Evolutionary conservation across 1,284 basidiomycete genomes (phyloP).

Genomic region (Flammula alnicola): DNA sequence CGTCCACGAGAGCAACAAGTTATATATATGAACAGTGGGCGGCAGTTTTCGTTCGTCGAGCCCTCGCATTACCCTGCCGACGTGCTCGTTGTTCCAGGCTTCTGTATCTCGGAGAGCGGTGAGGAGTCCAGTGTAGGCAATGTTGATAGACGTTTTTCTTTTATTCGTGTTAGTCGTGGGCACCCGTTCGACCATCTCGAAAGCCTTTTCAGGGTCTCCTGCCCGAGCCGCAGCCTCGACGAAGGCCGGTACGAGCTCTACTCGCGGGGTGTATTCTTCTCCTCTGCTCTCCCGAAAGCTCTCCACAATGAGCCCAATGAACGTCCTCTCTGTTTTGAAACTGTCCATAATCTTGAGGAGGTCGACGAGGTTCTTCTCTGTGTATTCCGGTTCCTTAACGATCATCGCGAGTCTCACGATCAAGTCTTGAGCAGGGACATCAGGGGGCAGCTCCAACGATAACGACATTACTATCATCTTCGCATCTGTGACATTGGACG

Average conservation of each 20-base stretch:
- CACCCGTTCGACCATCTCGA: conserved; percentile 13
- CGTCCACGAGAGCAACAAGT: conserved; percentile 19
- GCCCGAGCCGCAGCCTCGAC: conserved; percentile 11
- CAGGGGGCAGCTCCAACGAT: neutral
- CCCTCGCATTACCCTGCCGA: conserved; percentile 12
- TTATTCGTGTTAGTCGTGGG: neutral
- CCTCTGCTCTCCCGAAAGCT: conserved; percentile 15
- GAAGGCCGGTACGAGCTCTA: neutral
- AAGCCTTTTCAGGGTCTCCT: conserved; percentile 16
- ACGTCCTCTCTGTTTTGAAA: conserved; percentile 3
- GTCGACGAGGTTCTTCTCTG: conserved; percentile 7
- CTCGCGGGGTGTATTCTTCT: conserved; percentile 1
- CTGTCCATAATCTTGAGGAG: conserved; percentile 2
- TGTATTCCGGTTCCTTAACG: neutral
- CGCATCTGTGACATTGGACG: neutral
- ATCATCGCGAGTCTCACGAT: neutral
- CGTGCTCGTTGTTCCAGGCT: conserved; percentile 10
- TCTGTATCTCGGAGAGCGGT: conserved; percentile 13
- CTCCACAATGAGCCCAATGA: conserved; percentile 3
- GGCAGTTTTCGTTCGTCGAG: conserved; percentile 13
- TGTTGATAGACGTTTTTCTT: neutral
- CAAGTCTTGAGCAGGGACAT: neutral
- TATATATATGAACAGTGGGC: conserved; percentile 7
- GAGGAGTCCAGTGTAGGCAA: conserved; percentile 14
- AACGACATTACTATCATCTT: conserved; percentile 3